These are phyloP conservation scores for Micromonas commoda DNA, from an alignment of 139 green algal species.

Conservation along the genomic window DNA sequence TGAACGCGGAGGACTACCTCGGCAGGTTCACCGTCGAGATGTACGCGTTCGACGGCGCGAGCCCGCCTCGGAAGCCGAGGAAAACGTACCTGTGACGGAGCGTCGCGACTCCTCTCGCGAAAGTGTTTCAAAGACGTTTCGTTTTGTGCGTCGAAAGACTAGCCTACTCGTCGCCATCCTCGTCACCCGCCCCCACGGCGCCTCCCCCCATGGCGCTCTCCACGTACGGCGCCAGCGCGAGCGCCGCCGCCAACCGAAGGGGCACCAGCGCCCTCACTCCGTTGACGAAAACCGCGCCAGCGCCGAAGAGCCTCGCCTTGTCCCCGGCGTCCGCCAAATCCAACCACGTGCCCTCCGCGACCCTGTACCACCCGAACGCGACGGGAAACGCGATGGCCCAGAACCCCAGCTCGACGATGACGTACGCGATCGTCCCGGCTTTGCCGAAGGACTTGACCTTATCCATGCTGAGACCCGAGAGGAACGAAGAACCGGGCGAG, in stretches of 20 bases:
- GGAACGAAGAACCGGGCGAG: no score
- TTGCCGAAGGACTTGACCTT: conserved; percentile 36
- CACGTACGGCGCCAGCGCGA: conserved; percentile 36
- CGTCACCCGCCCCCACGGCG: background rate
- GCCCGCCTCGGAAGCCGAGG: no score
- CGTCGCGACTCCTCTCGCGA: no score
- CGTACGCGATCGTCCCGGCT: conserved; percentile 37
- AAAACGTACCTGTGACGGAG: no score
- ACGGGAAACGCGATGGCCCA: conserved; percentile 38
- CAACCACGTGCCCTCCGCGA: conserved; percentile 33
- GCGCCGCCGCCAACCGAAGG: conserved; percentile 30
- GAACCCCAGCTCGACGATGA: conserved; percentile 38
- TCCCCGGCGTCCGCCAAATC: conserved; percentile 29
- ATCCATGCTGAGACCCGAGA: conserved; percentile 28
- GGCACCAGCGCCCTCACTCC: conserved; percentile 36
- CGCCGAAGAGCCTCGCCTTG: conserved; percentile 39
- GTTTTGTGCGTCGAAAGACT: no score
- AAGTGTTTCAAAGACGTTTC: no score
- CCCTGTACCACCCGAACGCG: conserved; percentile 23
- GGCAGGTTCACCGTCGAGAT: background rate
- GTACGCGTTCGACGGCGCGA: no score
- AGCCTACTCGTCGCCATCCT: background rate
- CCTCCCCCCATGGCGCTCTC: background rate
- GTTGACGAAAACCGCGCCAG: conserved; percentile 34
- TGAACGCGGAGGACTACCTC: background rate